Conservation (phyloP, 177 flowering plant species). For the Vitis hybrid region DNA sequence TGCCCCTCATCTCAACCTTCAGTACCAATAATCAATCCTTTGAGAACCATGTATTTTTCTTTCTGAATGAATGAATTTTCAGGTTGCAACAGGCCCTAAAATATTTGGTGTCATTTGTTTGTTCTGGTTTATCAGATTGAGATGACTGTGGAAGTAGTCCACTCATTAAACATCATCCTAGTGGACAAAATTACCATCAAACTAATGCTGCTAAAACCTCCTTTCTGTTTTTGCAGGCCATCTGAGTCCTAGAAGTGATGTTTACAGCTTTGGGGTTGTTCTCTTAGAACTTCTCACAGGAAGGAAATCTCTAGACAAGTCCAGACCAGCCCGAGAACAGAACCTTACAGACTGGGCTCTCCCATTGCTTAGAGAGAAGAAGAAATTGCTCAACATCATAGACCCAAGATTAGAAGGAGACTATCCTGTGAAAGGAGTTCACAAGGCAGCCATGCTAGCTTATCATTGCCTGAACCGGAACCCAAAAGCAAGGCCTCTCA, state of each 20-base stretch:
- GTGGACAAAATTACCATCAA: no score
- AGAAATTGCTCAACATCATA: conserved; percentile 61
- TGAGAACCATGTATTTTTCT: no score
- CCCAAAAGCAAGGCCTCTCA: conserved; percentile 85
- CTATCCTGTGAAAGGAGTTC: conserved; percentile 71
- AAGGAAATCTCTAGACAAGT: conserved; percentile 72
- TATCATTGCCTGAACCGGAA: conserved; percentile 79
- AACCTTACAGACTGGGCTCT: conserved; percentile 79
- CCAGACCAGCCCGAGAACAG: conserved; percentile 71
- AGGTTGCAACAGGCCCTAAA: no score
- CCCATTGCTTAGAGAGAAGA: conserved; percentile 74
- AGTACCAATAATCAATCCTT: no score
- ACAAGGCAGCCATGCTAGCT: conserved; percentile 86
- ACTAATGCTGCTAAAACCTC: not conserved
- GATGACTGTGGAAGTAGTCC: no score
- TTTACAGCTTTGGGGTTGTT: conserved; percentile 79
- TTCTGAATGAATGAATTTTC: no score
- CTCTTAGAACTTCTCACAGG: conserved; percentile 82
- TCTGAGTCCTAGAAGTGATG: conserved; percentile 72
- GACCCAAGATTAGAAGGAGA: conserved; percentile 75
- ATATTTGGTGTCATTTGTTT: no score
- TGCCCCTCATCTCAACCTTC: no score
- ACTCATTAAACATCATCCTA: no score
- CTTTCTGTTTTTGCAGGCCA: conserved; percentile 51
- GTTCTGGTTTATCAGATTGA: no score